Evolutionary conservation across 441 rosid genomes (phyloP), one percentile per base, ranked within the genome.

Genomic region (Arabidopsis lyrata): DNA sequence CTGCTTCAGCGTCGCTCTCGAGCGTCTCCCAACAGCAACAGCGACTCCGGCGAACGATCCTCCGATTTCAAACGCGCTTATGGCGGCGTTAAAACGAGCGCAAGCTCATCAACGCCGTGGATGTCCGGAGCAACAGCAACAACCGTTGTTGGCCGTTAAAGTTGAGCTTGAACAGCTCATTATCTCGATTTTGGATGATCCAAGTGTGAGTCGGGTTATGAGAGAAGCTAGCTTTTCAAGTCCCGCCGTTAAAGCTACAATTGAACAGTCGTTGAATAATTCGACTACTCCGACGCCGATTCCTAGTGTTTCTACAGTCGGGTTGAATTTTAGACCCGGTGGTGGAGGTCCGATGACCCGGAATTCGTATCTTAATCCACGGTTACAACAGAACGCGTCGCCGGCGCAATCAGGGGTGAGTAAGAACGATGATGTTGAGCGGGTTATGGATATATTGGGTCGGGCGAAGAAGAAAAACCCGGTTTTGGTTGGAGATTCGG

Each of bases 21-120:
- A 95, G 56, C 89, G 97, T 20, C 89, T 95, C n/a, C 97, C 99
- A 13, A 84, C 97, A 3, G 78, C 91, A 0, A 85, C 82, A 32
- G 39, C 78, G 0, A 75, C 77, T 38, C 78, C 91, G 1, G 78
- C 53, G 6, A 72, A 81, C 29, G 99, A 95, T 80, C 99, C 97
- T 0, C 96, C 99, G 9, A 92, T 95, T 68, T 95, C 99, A 5
- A 95, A 95, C 78, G 99, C 99, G 9, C 83, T 95, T 54, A 92
- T 95, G 99, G 99, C 99, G 6, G 99, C 99, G 14, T 83, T 95
- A 12, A 92, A 95, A 79, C 88, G 99, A 2, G 99, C 99, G 0
- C 99, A 95, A 83, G 99, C 99, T 31, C 97, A 95, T 59, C 99
- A 95, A 68, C 92, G 99, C 2, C 86, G 99, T 24, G 99, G 99